Conservation (phyloP, 768 basidiomycete genomes). For the Tubosaeta sp. region DNA sequence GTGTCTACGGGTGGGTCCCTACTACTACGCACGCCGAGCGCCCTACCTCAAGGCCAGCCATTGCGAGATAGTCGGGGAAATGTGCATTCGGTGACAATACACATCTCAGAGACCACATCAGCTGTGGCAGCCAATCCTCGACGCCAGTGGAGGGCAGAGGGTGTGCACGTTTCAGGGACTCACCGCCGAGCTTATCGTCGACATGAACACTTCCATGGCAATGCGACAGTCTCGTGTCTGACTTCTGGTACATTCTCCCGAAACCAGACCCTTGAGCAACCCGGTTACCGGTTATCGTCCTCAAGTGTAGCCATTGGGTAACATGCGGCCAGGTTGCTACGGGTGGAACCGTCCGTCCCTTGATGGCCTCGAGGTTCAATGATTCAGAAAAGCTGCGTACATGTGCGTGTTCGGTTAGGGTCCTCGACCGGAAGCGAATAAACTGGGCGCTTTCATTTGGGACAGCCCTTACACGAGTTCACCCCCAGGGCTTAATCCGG, state of each 20-base stretch:
- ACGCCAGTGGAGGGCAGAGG: slow-evolving; percentile 11
- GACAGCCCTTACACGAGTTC: slow-evolving; percentile 2
- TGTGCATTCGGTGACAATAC: too few relatives aligned
- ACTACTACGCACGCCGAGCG: too few relatives aligned
- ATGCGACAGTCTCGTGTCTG: background rate
- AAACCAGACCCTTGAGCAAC: background rate
- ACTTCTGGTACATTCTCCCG: background rate
- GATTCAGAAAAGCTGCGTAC: background rate
- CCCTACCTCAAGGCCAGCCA: background rate
- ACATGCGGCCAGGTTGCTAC: background rate
- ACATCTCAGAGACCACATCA: too few relatives aligned
- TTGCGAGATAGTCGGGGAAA: background rate
- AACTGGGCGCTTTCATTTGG: background rate
- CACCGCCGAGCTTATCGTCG: background rate
- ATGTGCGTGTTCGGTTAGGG: background rate
- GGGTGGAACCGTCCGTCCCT: background rate
- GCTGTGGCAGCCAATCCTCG: slow-evolving; percentile 21
- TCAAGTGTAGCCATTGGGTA: background rate
- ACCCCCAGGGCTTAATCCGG: background rate
- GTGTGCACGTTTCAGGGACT: slow-evolving; percentile 21
- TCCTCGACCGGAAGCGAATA: slow-evolving; percentile 1
- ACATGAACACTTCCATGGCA: background rate
- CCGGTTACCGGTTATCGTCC: background rate
- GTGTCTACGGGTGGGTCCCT: too few relatives aligned
- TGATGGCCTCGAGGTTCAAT: slow-evolving; percentile 10